Evolutionary conservation across 139 green algal genomes (phyloP), one percentile per base, ranked within the genome.

Genomic region (Micractinium conductrix): DNA sequence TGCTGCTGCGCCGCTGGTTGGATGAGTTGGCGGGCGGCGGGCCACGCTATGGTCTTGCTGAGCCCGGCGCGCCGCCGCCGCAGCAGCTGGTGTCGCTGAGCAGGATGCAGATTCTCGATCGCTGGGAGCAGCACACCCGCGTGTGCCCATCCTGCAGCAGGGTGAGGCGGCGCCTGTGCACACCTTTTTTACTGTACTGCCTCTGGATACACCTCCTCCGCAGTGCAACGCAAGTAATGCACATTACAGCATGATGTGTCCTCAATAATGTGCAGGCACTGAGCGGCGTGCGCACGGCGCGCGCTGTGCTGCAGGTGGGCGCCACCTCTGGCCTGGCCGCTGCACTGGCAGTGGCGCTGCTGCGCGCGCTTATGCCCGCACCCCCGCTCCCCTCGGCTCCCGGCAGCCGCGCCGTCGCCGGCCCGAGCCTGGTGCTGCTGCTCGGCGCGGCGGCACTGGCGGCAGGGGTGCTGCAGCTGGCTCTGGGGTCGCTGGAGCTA

Each of bases 101-200:
- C 38, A 74, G 87, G 43, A 60, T 44, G 1, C 21, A 89, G 42
- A 60, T 78, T 2, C 53, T 90, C 58, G 87, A 90, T 45, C 48
- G 87, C 6, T 88, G 74, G 33, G 71, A 84, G 44, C 87, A 90
- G 67, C 87, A 90, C 79, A 90, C 87, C 2, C 26, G 76, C n/a
- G 68, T 79, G 55, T 90, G 87, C 87, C 84, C 87, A 30, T 80
- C 85, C 84, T 90, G 87, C 72, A 68, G 72, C 65, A 50, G 69
- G 60, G 86, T 90, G 40, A 44, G 80, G 0, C 12, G 22, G 38
- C 37, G 17, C 21, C 38, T 74, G 68, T 45, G 21, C 8, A n/a
- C 19, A 28, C 17, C 9, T 21, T 16, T 14, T 5, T 72, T 19
- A 33, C 38, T 19, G 2, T 53, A 35, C 4, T 4, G 22, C 40